Evolutionary conservation across 2,329 filamentous ascomycete genomes (phyloP), one percentile per base, ranked within the genome.

Genomic region (Apiospora pterosperma): DNA sequence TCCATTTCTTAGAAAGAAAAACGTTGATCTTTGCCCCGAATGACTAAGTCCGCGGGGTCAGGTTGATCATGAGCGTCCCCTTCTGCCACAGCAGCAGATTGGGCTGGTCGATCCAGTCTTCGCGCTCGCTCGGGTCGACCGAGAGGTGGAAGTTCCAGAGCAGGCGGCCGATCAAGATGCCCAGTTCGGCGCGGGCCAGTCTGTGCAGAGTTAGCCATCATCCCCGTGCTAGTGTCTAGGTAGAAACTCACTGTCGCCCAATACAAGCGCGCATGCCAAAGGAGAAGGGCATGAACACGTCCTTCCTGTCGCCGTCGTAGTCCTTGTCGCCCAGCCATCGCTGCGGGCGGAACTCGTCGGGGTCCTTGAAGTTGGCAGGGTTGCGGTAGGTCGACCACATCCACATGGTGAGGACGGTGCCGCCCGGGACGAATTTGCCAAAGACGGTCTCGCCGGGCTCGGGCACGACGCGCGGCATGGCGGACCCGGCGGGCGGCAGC

Each of bases 311-410:
- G 10, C 38, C 38, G 19, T 41, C 38, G 19, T 41, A 41, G 11
- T 41, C 38, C 38, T 41, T 41, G 19, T 52, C 44, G 23, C 66
- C 63, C 8, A 70, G 63, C 68, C 68, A 71, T 12, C 68, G 67
- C 62, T 69, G 66, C 16, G 69, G 68, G 7, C 63, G 66, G 23
- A 66, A 71, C 5, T 48, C 61, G 10, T 67, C 65, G 21, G 68
- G 68, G 44, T 71, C 63, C 31, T 28, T 63, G 39, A 63, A 61
- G 38, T 67, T 64, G 21, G 44, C 23, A 42, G 61, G 16, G 38
- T 41, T 41, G 10, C 38, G 38, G 19, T 41, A 41, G 11, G 38
- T 41, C 19, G 38, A 41, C 38, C 38, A 41, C 38, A 41, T 41
- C 38, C 38, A 41, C 38, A 41, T 41, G 19, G 38, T 41, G 10